Conservation (phyloP, 202 grass and related monocot genomes). For the Musa balbisiana region DNA sequence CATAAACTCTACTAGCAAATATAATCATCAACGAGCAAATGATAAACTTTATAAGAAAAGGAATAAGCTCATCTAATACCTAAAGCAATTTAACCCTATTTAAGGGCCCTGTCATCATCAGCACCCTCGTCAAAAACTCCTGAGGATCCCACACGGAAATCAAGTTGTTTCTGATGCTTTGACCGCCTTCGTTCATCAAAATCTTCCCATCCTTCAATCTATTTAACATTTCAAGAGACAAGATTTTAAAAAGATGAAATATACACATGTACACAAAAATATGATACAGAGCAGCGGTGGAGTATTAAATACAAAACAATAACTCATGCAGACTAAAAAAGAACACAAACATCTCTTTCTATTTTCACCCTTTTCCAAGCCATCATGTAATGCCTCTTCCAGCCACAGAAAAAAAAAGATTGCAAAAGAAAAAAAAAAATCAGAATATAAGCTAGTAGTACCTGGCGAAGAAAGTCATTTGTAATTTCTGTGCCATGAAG, state of each 20-base stretch:
- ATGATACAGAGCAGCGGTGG: not conserved
- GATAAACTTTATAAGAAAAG: too few relatives aligned
- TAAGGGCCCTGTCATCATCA: conserved; percentile 33
- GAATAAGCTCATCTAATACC: too few relatives aligned
- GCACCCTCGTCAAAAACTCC: conserved; percentile 90
- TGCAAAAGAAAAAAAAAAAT: not conserved
- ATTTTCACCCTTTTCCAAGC: too few relatives aligned
- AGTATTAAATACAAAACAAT: not conserved
- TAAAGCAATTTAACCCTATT: not conserved
- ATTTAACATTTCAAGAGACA: not conserved
- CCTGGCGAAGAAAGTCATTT: conserved; percentile 83
- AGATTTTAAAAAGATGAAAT: not conserved
- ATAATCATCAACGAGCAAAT: too few relatives aligned
- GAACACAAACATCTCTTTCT: too few relatives aligned
- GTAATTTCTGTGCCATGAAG: conserved; percentile 94
- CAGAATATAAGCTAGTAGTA: conserved; percentile 22
- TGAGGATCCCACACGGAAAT: conserved; percentile 88
- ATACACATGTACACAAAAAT: not conserved
- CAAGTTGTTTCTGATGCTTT: conserved; percentile 94
- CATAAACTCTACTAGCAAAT: too few relatives aligned
- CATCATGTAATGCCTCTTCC: too few relatives aligned
- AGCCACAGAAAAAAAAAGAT: too few relatives aligned
- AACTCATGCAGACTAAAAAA: too few relatives aligned
- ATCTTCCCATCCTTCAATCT: conserved; percentile 90
- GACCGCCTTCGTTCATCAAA: conserved; percentile 68